Conservation (phyloP, 225 moss, liverwort and hornwort genomes). For the Pseudoscleropodium purum region DNA sequence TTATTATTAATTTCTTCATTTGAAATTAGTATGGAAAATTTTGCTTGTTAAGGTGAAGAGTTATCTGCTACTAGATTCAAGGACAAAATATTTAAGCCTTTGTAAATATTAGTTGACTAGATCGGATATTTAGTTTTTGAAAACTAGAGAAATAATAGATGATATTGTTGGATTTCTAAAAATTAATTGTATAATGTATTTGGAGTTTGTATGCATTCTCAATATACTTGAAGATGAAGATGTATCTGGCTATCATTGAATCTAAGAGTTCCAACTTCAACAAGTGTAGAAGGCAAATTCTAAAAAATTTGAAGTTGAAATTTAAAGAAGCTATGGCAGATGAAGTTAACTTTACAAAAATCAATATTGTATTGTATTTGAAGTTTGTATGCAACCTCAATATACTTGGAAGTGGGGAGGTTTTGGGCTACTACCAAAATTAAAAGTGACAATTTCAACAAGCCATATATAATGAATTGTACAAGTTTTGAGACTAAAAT, state of each 20-base stretch:
- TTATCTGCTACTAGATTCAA: accelerated
- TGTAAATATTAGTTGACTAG: no score
- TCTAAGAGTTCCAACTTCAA: not conserved
- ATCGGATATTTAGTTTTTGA: not conserved
- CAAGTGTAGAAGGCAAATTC: not conserved
- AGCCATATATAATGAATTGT: accelerated
- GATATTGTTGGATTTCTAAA: not conserved
- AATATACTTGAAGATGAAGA: not conserved
- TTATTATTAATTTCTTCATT: not conserved
- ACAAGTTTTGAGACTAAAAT: not conserved
- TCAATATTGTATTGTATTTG: not conserved
- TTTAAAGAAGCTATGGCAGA: not conserved
- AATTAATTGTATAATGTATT: no score
- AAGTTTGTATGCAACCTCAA: not conserved
- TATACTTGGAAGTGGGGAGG: not conserved
- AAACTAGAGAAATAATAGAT: not conserved
- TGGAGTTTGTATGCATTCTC: not conserved
- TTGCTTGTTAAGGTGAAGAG: not conserved
- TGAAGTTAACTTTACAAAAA: not conserved
- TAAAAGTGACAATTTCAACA: not conserved
- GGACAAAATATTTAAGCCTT: accelerated
- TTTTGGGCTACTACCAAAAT: accelerated
- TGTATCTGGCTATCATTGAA: accelerated
- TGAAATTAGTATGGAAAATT: not conserved
- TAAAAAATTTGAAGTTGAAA: not conserved